phyloP scores from a whole-genome alignment of 1,284 basidiomycete genomes.

The Sphaerobolus stellatus region DNA sequence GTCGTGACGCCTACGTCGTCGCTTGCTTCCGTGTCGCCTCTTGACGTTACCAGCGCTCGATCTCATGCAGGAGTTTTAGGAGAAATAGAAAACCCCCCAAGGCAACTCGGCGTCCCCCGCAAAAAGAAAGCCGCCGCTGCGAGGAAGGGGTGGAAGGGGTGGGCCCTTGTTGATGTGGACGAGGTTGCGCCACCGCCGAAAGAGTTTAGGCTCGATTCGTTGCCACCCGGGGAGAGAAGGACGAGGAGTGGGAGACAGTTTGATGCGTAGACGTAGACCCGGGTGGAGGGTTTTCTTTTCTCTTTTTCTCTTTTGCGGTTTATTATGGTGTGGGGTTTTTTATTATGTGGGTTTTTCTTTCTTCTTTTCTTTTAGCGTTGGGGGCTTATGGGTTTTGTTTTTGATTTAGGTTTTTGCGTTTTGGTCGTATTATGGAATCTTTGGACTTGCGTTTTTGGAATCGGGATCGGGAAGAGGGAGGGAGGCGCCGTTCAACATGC shows the following conservation, averaged over 20 bases:
- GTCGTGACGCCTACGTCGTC: not conserved
- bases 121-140: slow-evolving; percentile 65
- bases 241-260: slow-evolving; percentile 79
- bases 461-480: too few species aligned
- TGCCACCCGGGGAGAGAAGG: slow-evolving; percentile 60
- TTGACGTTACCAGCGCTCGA: not conserved
- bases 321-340: not conserved
- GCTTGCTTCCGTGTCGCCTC: not conserved
- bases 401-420: too few species aligned
- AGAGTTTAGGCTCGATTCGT: slow-evolving; percentile 73
- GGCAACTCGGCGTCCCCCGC: slow-evolving; percentile 29
- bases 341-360: not conserved
- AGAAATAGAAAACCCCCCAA: too few species aligned
- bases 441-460: too few species aligned
- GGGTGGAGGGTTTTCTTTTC: slow-evolving; percentile 37
- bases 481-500: too few species aligned
- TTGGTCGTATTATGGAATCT: too few species aligned
- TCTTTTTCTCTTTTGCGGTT: not conserved
- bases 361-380: not conserved
- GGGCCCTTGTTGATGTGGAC: slow-evolving; percentile 67
- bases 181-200: slow-evolving; percentile 50
- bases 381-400: not conserved
- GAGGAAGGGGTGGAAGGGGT: slow-evolving; percentile 82
- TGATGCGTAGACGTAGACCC: too few species aligned
- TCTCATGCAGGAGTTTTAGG: not conserved